Base-by-base conservation (phyloP, 192 early-diverging fungal genomes). In the Piromyces sp. region DNA sequence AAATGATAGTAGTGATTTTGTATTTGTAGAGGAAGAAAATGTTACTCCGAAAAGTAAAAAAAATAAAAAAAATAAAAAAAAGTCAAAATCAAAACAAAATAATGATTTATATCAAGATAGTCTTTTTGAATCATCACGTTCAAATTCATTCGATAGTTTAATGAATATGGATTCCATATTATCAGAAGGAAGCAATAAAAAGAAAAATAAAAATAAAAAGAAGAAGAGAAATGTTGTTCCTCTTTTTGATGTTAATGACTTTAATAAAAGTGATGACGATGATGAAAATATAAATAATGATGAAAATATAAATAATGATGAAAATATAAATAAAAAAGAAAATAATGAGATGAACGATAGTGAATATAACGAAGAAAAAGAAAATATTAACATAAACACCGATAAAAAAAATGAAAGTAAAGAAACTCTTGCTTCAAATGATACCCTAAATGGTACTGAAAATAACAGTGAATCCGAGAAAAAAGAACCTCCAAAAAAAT, bases 141-240 rank as follows among this genome's bases (percentile, higher is more conserved):
- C 42, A 22, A 51, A 51, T 51, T 51, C 42, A 51, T 51, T 51
- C 6, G 42, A 51, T 22, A 51, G 42, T 51, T 51, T 51, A 51
- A 51, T 51, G 42, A 51, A 51, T 51, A 89, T n/a, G 93, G 94
- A 83, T 85, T 95, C 30, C 91, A 95, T 86, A 97, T 97, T 86
- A 99, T 99, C 80, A 95, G 95, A 84, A 90, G 91, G 36, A 96
- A 99, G 84, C 89, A 96, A 6, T 93, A 94, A 0, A 94, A 96
- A 82, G 96, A 99, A n/a, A n/a, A n/a, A 83, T 93, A 95, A 40
- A 33, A 33, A 33, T 33, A 33, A 33, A 15, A 51, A 51, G 22
- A 51, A 51, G 42, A 51, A 51, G 19, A 51, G 19, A 51, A 51
- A 51, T 51, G 42, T 51, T 51, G 19, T 51, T 51, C 42, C 42